Base-by-base conservation (phyloP, 495 filamentous ascomycete species). In the Emericellopsis terricola region DNA sequence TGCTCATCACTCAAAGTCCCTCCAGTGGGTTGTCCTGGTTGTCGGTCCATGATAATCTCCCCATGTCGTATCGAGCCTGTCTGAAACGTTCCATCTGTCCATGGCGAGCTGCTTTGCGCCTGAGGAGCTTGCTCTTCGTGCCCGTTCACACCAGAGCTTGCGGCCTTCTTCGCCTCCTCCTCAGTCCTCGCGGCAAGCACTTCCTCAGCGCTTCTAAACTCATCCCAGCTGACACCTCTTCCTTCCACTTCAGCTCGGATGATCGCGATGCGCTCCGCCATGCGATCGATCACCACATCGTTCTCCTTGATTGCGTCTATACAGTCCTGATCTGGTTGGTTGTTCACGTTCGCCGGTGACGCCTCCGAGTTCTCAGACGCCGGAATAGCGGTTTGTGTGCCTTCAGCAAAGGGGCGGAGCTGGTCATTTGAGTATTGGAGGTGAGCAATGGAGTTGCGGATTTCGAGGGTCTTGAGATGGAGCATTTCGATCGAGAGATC, bases 361-460 rank as follows among this genome's bases (percentile, higher is more conserved):
- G 11, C 17, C 23, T 23, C 33, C 16, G 14, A 8, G 16, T 11
- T 33, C 17, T 16, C 10, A 10, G 13, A 5, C 34, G 27, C 39
- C 38, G 19, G 41, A 8, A 55, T 35, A 1, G 51, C 37, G 8
- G 41, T 29, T 1, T 38, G 41, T 10, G 29, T 41, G 19, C 55
- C 57, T 7, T 56, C 48, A 28, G 69, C 69, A 45, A 70, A 86
- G 10, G 66, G 64, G 23, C 62, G 57, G 26, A 87, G 60, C 53
- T 87, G 71, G 32, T 62, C 57, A 56, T 92, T 92, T 16, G 78
- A 84, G 54, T 73, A 71, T 36, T 73, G 62, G 15, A 94, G 77
- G 50, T 93, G 85, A 7, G 70, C 61, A 50, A 89, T 81, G 34
- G 67, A 74, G 62, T 91, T 92, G 49, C 68, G 73, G 27, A 94